phyloP scores from a whole-genome alignment of 441 rosid genomes.

The Isatis lusitanica region DNA sequence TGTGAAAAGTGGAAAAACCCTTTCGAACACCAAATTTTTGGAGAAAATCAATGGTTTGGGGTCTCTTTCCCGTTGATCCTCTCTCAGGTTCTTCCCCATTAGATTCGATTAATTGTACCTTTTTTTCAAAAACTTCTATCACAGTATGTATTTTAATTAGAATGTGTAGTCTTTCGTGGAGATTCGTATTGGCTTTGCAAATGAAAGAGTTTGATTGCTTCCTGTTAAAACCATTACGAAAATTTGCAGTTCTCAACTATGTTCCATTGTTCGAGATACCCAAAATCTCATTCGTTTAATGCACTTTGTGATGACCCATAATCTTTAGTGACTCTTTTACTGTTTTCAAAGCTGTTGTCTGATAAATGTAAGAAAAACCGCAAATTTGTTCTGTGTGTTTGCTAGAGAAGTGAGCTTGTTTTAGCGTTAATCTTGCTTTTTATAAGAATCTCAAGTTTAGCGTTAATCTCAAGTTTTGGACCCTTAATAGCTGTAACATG shows the following conservation, averaged over 20 bases:
- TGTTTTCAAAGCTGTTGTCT: background rate
- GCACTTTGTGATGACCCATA: background rate
- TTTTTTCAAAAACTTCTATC: background rate
- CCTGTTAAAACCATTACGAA: background rate
- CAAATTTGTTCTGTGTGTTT: background rate
- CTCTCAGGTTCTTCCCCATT: slow-evolving; percentile 50
- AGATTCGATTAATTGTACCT: background rate
- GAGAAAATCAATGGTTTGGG: slow-evolving; percentile 74
- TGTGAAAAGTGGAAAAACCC: background rate
- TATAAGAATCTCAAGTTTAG: too few species aligned
- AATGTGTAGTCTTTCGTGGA: background rate
- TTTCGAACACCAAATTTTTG: background rate
- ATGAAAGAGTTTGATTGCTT: slow-evolving; percentile 4
- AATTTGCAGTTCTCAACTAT: background rate
- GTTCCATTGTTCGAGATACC: background rate
- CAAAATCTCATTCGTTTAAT: background rate
- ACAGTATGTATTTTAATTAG: background rate
- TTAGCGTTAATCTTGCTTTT: background rate
- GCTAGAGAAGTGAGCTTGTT: background rate
- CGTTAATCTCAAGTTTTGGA: background rate
- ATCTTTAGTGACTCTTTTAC: background rate
- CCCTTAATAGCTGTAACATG: background rate
- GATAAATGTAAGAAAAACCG: background rate
- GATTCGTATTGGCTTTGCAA: slow-evolving; percentile 13
- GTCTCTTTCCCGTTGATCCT: slow-evolving; percentile 70